Percentiles rank a stretch among this genome's conserved stretches.
Evolutionary conservation across 2,329 filamentous ascomycete species (phyloP).

Genomic region (Pseudogymnoascus sp.): DNA sequence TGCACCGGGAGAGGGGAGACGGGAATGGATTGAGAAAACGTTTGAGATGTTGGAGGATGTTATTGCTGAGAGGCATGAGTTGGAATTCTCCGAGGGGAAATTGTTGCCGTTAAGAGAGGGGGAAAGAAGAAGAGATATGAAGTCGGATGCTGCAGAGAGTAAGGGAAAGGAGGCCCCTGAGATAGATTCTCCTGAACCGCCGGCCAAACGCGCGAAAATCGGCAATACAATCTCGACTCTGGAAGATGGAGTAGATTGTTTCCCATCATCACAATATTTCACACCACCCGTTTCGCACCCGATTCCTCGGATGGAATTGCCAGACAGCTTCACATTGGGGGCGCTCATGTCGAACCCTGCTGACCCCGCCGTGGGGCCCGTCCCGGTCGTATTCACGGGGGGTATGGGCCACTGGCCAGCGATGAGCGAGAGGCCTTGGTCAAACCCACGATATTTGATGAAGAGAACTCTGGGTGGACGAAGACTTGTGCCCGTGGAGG

Average conservation of each 20-base stretch:
- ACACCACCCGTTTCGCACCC: slow-evolving; percentile 36
- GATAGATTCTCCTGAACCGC: not conserved
- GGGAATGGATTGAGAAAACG: slow-evolving; percentile 41
- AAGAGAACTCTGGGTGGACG: slow-evolving; percentile 66
- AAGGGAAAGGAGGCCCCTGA: not conserved
- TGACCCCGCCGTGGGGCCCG: slow-evolving; percentile 34
- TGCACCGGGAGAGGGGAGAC: slow-evolving; percentile 12
- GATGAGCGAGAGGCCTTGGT: slow-evolving; percentile 60
- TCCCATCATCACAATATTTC: slow-evolving; percentile 27
- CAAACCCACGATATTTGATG: slow-evolving; percentile 64
- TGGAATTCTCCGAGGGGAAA: not conserved
- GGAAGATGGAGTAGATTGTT: slow-evolving; percentile 12
- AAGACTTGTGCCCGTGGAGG: slow-evolving; percentile 76
- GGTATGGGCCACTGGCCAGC: slow-evolving; percentile 71
- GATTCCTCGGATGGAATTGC: slow-evolving; percentile 36
- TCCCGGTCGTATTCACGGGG: slow-evolving; percentile 63
- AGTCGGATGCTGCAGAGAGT: not conserved
- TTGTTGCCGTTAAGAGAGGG: no score
- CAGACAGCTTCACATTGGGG: slow-evolving; percentile 54
- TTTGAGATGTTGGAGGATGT: slow-evolving; percentile 57
- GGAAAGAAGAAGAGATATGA: not conserved
- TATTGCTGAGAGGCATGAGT: not conserved
- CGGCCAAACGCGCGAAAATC: slow-evolving; percentile 20
- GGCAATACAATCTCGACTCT: not conserved
- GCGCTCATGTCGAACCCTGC: slow-evolving; percentile 44